These are phyloP conservation scores for Calocybe cyanea DNA, from an alignment of 768 basidiomycete genomes.

Conservation along the genomic window DNA sequence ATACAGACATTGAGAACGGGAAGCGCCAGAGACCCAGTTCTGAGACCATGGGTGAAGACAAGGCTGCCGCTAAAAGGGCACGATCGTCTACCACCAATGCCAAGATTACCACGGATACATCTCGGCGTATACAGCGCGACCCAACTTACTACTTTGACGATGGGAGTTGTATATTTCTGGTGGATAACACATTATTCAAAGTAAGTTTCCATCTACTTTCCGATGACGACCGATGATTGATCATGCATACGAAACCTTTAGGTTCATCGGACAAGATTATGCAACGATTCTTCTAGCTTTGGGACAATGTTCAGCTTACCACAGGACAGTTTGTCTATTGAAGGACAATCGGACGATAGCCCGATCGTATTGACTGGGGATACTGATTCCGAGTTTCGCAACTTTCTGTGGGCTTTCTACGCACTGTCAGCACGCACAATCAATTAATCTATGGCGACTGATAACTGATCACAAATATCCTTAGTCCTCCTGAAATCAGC, in stretches of 20 bases:
- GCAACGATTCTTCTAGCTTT: constrained; percentile 64
- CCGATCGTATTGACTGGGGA: constrained; percentile 66
- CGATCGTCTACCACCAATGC: constrained; percentile 6
- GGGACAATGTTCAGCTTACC: constrained; percentile 65
- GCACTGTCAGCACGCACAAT: constrained; percentile 48
- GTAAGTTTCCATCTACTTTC: constrained; percentile 30
- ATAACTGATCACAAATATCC: constrained; percentile 1
- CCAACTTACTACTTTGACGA: constrained; percentile 61
- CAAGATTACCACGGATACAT: constrained; percentile 13
- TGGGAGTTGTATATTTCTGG: constrained; percentile 63
- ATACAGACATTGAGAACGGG: background rate
- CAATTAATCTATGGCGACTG: background rate
- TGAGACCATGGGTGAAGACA: background rate
- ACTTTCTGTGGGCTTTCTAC: constrained; percentile 77
- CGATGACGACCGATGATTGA: constrained; percentile 3
- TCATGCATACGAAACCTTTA: constrained; percentile 20
- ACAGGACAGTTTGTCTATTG: constrained; percentile 43
- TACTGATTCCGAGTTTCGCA: constrained; percentile 59
- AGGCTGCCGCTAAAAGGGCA: constrained; percentile 10
- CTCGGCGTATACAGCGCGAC: constrained; percentile 33
- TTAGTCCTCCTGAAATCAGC: constrained; percentile 63
- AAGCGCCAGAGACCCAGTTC: constrained; percentile 8
- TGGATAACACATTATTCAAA: constrained; percentile 66
- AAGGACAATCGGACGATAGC: constrained; percentile 62
- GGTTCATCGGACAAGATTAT: constrained; percentile 60